Evolutionary conservation across 306 rosid genomes (phyloP).

Genomic region (Pterocarpus macrocarpus): DNA sequence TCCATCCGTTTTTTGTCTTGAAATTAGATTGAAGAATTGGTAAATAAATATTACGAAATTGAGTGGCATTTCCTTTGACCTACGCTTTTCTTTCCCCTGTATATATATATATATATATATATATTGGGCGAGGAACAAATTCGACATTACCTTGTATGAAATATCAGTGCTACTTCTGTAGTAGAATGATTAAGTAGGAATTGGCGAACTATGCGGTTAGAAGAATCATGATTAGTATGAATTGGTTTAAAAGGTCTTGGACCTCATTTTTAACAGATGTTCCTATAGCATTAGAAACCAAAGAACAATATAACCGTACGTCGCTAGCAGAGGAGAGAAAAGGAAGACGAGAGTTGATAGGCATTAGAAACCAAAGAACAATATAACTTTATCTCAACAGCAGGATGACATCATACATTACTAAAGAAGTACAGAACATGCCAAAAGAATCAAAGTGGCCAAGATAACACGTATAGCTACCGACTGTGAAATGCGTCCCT

Average conservation of each 20-base stretch:
- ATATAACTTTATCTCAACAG: too few species aligned
- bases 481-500: constrained; percentile 48
- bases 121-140: too few species aligned
- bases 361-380: too few species aligned
- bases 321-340: not conserved
- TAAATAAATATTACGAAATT: not conserved
- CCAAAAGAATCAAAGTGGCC: constrained; percentile 21
- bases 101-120: too few species aligned
- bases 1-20: not conserved
- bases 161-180: too few species aligned
- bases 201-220: too few species aligned
- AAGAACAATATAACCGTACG: not conserved
- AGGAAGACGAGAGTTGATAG: too few species aligned
- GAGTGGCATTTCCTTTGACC: not conserved
- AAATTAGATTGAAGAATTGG: not conserved
- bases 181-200: too few species aligned
- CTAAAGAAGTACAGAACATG: not conserved
- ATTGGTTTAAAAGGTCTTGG: too few species aligned
- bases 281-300: not conserved
- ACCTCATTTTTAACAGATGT: too few species aligned
- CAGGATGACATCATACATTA: constrained; percentile 2
- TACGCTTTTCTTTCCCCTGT: not conserved
- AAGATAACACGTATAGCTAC: constrained; percentile 40
- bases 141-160: too few species aligned
- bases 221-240: too few species aligned